Evolutionary conservation across 2,329 filamentous ascomycete species (phyloP), one percentile per base, ranked within the genome.

Genomic region (Thyridium curvatum): DNA sequence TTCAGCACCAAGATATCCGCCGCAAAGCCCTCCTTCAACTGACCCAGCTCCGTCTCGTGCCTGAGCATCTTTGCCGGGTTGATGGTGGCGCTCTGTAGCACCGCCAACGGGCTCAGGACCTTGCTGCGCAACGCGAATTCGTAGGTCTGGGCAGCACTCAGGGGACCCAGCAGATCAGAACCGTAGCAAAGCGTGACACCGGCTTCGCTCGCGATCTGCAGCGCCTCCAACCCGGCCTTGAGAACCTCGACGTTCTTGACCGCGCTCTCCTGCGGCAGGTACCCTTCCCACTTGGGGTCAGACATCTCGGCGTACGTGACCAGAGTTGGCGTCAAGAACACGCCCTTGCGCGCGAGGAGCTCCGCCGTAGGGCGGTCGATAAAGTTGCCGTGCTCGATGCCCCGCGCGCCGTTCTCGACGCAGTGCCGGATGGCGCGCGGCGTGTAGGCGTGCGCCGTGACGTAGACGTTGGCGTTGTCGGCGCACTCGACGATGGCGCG

Each of bases 371-470:
- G 50, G 16, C 47, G 35, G 39, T 64, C 56, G 30, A 66, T 47
- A 31, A 65, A 50, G 41, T 65, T 68, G 2, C 63, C 62, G 40
- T 68, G 52, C 61, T 34, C 64, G 61, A 78, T 76, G 1, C 71
- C 70, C 18, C 48, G 57, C 2, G 69, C 71, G 6, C 73, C 73
- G 36, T 75, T 68, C 13, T 66, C 56, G 26, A 77, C 55, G 7
- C 68, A 70, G 42, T 72, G 71, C 14, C 61, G 58, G 32, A 78
- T 76, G 0, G 69, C 65, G 35, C 57, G 45, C 5, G 68, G 59
- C 0, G 70, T 77, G 47, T 77, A 75, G 1, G 69, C 69, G 46
- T 77, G 72, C 4, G 69, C 68, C 3, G 72, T 77, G 2, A 75
- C 69, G 45, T 69, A 74, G 0, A 66, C 73, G 2, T 63, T 62